Evolutionary conservation across 2,329 filamentous ascomycete species (phyloP).

Genomic region (Colletotrichum sp.): DNA sequence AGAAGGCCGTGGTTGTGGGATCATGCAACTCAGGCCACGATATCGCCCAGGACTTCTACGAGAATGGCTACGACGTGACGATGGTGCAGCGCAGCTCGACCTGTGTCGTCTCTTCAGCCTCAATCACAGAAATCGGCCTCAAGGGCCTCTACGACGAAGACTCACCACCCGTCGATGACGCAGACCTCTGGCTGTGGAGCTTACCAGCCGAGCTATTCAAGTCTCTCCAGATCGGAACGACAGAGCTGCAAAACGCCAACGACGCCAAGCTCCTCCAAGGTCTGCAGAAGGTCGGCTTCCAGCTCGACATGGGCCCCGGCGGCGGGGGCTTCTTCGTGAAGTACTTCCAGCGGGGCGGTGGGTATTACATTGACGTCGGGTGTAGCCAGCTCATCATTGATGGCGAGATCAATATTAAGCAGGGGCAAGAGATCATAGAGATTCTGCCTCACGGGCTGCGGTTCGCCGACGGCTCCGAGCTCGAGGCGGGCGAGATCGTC

Average conservation of each 20-base stretch:
- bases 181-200: slow-evolving; percentile 65
- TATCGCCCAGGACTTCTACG: slow-evolving; percentile 70
- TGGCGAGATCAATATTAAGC: slow-evolving; percentile 37
- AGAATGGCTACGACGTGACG: slow-evolving; percentile 70
- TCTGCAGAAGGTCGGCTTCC: slow-evolving; percentile 63
- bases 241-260: slow-evolving; percentile 31
- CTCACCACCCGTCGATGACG: slow-evolving; percentile 68
- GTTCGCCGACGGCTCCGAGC: slow-evolving; percentile 42
- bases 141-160: slow-evolving; percentile 54
- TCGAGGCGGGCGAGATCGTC: slow-evolving; percentile 45
- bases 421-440: slow-evolving; percentile 58
- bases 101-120: slow-evolving; percentile 62
- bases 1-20: slow-evolving; percentile 69
- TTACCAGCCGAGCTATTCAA: slow-evolving; percentile 66
- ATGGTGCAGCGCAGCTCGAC: slow-evolving; percentile 74
- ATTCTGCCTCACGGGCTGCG: slow-evolving; percentile 50
- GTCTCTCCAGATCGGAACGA: slow-evolving; percentile 55
- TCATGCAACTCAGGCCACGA: slow-evolving; percentile 74
- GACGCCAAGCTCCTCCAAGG: slow-evolving; percentile 45
- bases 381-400: slow-evolving; percentile 31
- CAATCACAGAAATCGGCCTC: slow-evolving; percentile 57
- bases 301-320: slow-evolving; percentile 60
- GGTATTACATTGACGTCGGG: slow-evolving; percentile 28
- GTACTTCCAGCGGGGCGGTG: slow-evolving; percentile 37
- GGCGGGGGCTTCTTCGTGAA: slow-evolving; percentile 47